Evolutionary conservation across 345 rosid genomes (phyloP).

Genomic region (Populus davidiana): DNA sequence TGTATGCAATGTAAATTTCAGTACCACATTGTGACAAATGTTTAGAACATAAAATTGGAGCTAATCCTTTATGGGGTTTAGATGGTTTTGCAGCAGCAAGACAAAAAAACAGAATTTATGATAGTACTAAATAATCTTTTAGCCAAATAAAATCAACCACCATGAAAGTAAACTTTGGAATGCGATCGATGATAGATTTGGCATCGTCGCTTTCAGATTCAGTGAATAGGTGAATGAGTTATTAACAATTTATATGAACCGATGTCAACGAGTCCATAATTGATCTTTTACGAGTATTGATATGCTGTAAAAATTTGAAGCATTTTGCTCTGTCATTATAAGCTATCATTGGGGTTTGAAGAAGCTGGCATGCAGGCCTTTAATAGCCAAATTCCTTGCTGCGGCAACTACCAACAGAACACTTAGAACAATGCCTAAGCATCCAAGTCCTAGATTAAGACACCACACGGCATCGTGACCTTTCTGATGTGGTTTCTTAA

Average conservation of each 20-base stretch:
- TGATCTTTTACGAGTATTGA: neutral
- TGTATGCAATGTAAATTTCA: slow-evolving; percentile 1
- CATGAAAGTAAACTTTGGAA: neutral
- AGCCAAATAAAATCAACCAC: no score
- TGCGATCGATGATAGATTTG: neutral
- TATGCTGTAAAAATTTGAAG: neutral
- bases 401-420: slow-evolving; percentile 37
- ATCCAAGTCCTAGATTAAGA: slow-evolving; percentile 44
- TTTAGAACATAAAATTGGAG: neutral
- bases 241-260: neutral
- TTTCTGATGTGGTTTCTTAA: slow-evolving; percentile 11
- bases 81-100: neutral
- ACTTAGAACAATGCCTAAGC: slow-evolving; percentile 33
- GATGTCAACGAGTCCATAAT: neutral
- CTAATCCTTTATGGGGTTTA: neutral
- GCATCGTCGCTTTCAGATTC: neutral
- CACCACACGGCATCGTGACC: slow-evolving; percentile 25
- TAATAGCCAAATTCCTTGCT: slow-evolving; percentile 31
- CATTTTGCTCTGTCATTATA: neutral
- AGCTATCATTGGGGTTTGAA: slow-evolving; percentile 30
- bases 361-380: slow-evolving; percentile 47
- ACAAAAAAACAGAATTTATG: no score
- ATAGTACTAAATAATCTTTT: no score
- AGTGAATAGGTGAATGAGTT: no score
- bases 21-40: slow-evolving; percentile 4